Evolutionary conservation across 176 grass and related monocot species (phyloP).

Genomic region (Rhipidocladum racemiflorum): DNA sequence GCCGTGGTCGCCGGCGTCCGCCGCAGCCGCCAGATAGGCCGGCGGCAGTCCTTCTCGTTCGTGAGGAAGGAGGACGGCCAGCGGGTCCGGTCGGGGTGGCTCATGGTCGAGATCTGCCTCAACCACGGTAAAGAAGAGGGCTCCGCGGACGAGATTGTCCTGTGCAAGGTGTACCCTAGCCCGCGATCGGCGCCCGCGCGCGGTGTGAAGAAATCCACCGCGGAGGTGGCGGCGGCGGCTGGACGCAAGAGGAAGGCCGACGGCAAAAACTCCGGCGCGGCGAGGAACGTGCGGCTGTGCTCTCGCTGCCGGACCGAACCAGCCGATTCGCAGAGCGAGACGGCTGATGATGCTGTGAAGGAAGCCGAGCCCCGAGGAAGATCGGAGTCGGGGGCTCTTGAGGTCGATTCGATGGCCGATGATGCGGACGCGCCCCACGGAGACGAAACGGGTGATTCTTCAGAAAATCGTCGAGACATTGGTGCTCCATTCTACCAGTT

Average conservation of each 20-base stretch:
- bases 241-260: background rate
- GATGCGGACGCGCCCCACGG: background rate
- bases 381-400: background rate
- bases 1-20: constrained; percentile 10
- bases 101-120: constrained; percentile 53
- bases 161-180: constrained; percentile 36
- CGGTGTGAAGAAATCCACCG: background rate
- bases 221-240: background rate
- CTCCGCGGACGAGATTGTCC: background rate
- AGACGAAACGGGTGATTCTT: constrained; percentile 12
- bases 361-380: background rate
- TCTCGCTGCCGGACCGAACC: background rate
- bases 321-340: constrained; percentile 10
- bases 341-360: background rate
- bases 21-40: constrained; percentile 9
- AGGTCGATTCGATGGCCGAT: background rate
- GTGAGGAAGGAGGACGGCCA: constrained; percentile 5
- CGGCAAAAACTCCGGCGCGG: background rate
- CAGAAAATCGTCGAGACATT: background rate
- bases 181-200: background rate
- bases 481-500: background rate
- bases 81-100: constrained; percentile 32
- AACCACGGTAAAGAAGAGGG: background rate
- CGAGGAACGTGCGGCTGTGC: background rate
- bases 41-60: constrained; percentile 49